These are phyloP conservation scores for Ustilago xerochloae DNA, from an alignment of 1,284 basidiomycete genomes.

Conservation along the genomic window DNA sequence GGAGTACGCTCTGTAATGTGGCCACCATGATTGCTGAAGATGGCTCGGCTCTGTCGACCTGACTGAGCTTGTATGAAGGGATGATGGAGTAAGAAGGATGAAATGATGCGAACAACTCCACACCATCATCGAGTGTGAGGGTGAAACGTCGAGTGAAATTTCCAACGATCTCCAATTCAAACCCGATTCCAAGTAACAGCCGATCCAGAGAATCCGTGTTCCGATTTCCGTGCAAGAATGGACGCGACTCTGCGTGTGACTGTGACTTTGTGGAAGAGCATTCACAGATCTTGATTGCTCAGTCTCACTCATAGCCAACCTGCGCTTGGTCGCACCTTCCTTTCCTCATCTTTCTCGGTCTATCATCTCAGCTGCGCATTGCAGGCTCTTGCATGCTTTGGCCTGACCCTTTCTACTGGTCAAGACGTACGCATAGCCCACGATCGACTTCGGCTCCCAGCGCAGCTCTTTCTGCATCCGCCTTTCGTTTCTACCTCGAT, in stretches of 20 bases:
- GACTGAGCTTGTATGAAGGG: background rate
- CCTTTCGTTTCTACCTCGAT: background rate
- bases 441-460: background rate
- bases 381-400: too few relatives aligned
- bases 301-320: background rate
- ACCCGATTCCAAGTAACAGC: background rate
- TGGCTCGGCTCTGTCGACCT: background rate
- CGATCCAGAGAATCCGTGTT: background rate
- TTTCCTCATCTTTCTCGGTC: background rate
- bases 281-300: background rate
- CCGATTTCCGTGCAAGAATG: conserved; percentile 8
- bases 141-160: too few relatives aligned
- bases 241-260: background rate
- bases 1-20: conserved; percentile 49
- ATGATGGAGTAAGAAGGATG: background rate
- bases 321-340: background rate
- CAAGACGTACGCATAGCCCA: too few relatives aligned
- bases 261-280: conserved; percentile 3
- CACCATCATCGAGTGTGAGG: background rate
- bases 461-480: conserved; percentile 1
- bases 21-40: conserved; percentile 30
- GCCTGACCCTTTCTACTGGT: too few relatives aligned
- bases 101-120: conserved; percentile 6
- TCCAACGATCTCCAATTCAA: background rate
- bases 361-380: too few relatives aligned